phyloP scores from a whole-genome alignment of 139 green algal genomes.

The Closterium sp. region DNA sequence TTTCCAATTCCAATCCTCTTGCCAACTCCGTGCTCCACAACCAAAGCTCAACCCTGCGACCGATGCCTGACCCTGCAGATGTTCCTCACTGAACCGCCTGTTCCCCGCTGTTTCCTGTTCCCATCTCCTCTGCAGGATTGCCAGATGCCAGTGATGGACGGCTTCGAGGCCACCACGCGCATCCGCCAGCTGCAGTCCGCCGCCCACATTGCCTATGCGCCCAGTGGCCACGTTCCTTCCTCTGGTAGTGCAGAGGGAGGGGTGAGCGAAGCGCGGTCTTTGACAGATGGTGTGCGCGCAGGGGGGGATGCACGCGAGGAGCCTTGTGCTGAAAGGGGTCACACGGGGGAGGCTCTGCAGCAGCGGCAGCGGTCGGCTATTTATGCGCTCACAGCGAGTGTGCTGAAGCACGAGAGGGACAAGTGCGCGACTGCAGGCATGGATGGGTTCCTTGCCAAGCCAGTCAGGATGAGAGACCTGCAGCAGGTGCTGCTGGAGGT shows the following conservation, averaged over 20 bases:
- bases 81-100: too few species aligned
- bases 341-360: not conserved
- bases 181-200: not conserved
- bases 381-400: not conserved
- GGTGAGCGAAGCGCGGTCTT: not conserved
- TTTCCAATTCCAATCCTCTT: too few species aligned
- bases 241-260: not conserved
- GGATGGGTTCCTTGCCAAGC: not conserved
- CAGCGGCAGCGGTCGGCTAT: not conserved
- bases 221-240: too few species aligned
- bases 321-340: not conserved
- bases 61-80: too few species aligned
- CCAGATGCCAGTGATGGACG: constrained; percentile 6
- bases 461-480: not conserved
- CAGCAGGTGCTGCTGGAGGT: not conserved
- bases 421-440: not conserved
- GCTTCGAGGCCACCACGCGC: not conserved
- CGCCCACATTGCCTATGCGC: not conserved
- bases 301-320: not conserved
- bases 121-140: not conserved
- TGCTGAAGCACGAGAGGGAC: not conserved
- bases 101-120: too few species aligned
- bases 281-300: not conserved
- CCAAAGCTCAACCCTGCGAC: too few species aligned
- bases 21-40: too few species aligned